Conservation (phyloP, 441 rosid genomes). For the Populus hybrid region DNA sequence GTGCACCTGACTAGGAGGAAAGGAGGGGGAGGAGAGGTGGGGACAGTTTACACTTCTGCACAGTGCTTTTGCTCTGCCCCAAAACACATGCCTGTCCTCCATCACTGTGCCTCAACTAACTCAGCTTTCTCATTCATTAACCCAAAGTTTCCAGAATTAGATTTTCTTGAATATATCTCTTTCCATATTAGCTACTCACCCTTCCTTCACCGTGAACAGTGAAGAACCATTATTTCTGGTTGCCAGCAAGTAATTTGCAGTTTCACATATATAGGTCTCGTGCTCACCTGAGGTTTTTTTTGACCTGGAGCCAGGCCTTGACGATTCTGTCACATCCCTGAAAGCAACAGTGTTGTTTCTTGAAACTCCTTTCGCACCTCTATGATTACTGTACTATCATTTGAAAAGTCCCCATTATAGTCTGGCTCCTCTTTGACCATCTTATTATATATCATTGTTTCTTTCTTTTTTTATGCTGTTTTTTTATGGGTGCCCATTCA, state of each 20-base stretch:
- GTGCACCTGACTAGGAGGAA: slow-evolving; percentile 20
- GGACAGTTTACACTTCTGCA: slow-evolving; percentile 30
- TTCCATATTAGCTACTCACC: slow-evolving; percentile 16
- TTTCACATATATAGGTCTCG: slow-evolving; percentile 2
- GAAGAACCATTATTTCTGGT: neutral
- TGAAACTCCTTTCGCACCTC: neutral
- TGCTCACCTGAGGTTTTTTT: slow-evolving; percentile 15
- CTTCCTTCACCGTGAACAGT: slow-evolving; percentile 1
- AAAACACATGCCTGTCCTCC: slow-evolving; percentile 40
- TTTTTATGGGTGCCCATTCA: neutral
- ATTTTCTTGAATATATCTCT: slow-evolving; percentile 11
- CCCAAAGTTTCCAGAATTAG: slow-evolving; percentile 10
- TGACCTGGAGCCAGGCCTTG: slow-evolving; percentile 17
- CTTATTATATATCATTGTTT: too few relatives aligned
- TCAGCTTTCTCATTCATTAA: slow-evolving; percentile 28
- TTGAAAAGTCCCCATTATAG: neutral
- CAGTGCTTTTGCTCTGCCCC: slow-evolving; percentile 26
- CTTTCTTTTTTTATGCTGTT: neutral
- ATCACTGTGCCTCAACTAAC: slow-evolving; percentile 19
- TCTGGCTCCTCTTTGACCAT: neutral
- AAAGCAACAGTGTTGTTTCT: neutral
- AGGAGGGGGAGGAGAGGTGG: neutral
- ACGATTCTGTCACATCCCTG: neutral
- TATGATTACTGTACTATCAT: neutral
- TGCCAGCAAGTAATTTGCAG: slow-evolving; percentile 9